phyloP scores from a whole-genome alignment of 176 grass and related monocot genomes.

The Hsuehochloa calcarea region DNA sequence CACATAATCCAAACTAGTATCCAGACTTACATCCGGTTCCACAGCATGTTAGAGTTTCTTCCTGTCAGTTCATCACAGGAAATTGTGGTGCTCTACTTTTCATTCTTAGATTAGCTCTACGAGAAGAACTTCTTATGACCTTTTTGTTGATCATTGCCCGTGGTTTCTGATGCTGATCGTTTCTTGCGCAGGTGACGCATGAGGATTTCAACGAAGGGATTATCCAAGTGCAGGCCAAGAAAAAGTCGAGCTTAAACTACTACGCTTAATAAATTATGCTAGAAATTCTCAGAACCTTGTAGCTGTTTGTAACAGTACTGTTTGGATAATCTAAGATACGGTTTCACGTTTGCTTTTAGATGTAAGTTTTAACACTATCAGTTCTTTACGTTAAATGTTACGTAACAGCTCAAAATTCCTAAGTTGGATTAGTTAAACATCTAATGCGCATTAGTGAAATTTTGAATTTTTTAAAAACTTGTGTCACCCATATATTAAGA shows the following conservation, averaged over 20 bases:
- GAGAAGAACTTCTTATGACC: background rate
- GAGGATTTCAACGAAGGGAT: constrained; percentile 98
- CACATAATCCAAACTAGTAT: background rate
- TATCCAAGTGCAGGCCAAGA: constrained; percentile 87
- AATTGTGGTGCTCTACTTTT: background rate
- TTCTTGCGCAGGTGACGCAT: constrained; percentile 58
- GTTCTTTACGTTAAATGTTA: too few relatives aligned
- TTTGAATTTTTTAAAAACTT: too few relatives aligned
- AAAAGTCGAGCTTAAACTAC: constrained; percentile 89
- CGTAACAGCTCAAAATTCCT: too few relatives aligned
- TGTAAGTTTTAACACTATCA: background rate
- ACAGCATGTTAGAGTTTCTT: background rate
- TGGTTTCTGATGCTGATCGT: background rate
- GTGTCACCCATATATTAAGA: too few relatives aligned
- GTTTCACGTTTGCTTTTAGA: constrained; percentile 7
- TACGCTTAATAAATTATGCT: constrained; percentile 59
- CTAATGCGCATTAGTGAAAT: too few relatives aligned
- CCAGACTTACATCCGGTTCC: background rate
- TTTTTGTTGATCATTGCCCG: background rate
- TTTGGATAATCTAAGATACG: background rate
- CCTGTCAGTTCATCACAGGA: background rate
- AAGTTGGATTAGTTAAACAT: too few relatives aligned
- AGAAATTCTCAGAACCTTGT: background rate
- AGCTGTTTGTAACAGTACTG: constrained; percentile 19
- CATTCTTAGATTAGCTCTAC: background rate